Percentiles rank a stretch among this genome's conserved stretches.
phyloP scores from a whole-genome alignment of 805 yeast genomes.

The Yamadazyma akitaensis region DNA sequence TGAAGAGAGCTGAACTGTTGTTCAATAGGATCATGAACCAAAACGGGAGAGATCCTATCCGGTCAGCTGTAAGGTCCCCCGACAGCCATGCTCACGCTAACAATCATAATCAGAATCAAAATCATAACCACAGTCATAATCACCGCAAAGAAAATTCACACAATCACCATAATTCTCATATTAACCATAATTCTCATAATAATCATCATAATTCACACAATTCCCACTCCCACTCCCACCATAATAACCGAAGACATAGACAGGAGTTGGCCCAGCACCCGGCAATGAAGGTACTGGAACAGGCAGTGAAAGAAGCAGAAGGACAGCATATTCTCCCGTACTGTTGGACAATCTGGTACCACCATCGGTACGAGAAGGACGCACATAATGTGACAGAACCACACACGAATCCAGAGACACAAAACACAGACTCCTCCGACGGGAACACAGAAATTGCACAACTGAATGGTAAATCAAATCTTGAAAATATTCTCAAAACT shows the following conservation, averaged over 20 bases:
- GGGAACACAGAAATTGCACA: background rate
- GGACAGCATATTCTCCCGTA: conserved; percentile 42
- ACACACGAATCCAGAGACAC: background rate
- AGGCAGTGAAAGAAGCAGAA: conserved; percentile 21
- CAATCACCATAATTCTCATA: conserved; percentile 9
- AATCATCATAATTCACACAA: background rate
- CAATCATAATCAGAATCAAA: conserved; percentile 9
- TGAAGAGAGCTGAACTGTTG: conserved; percentile 45
- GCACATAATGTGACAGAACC: conserved; percentile 10
- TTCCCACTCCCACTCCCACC: conserved; percentile 1
- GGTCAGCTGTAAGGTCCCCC: background rate
- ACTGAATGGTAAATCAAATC: background rate
- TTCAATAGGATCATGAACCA: conserved; percentile 47
- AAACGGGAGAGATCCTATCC: conserved; percentile 14
- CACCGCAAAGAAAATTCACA: conserved; percentile 6
- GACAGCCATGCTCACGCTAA: conserved; percentile 5
- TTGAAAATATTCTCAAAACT: background rate
- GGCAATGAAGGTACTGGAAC: conserved; percentile 32
- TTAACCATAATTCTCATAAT: background rate
- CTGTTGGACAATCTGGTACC: conserved; percentile 52
- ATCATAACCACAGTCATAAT: conserved; percentile 9
- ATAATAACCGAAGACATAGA: conserved; percentile 4
- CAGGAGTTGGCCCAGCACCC: conserved; percentile 18
- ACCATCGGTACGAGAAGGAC: conserved; percentile 25
- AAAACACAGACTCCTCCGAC: background rate